These are phyloP conservation scores for Amoebophrya sp. DNA, from an alignment of 169 alveolate species.

Conservation along the genomic window DNA sequence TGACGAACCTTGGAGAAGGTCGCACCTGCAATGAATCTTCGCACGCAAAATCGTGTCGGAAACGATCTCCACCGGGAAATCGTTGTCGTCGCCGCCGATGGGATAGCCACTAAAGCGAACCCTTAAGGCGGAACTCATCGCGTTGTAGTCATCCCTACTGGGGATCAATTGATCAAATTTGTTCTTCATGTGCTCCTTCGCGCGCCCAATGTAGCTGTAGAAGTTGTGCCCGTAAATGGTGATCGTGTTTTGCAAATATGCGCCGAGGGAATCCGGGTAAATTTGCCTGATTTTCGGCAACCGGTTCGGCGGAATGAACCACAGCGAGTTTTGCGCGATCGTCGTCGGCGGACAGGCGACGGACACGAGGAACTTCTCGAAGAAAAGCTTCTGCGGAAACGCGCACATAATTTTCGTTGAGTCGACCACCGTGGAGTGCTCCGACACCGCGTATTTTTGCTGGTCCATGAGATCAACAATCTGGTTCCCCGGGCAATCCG, in stretches of 20 bases:
- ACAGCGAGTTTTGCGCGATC: background rate
- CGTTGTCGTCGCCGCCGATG: background rate
- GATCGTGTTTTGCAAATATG: background rate
- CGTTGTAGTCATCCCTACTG: background rate
- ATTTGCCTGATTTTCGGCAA: background rate
- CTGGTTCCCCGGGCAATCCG: background rate
- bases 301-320: constrained; percentile 3
- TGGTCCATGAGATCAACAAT: background rate
- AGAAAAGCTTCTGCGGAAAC: background rate
- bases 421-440: background rate
- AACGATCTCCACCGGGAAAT: constrained; percentile 13
- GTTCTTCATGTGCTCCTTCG: background rate
- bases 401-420: background rate
- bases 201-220: background rate
- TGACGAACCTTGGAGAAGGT: background rate
- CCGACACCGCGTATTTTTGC: background rate
- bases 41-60: background rate
- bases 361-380: background rate
- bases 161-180: background rate
- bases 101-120: background rate
- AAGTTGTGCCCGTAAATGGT: background rate
- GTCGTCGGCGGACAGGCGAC: background rate
- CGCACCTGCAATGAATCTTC: background rate
- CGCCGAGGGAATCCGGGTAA: background rate
- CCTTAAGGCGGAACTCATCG: background rate